Evolutionary conservation across 257 asterid genomes (phyloP), one percentile per base, ranked within the genome.

Genomic region (Scutellaria barbata): DNA sequence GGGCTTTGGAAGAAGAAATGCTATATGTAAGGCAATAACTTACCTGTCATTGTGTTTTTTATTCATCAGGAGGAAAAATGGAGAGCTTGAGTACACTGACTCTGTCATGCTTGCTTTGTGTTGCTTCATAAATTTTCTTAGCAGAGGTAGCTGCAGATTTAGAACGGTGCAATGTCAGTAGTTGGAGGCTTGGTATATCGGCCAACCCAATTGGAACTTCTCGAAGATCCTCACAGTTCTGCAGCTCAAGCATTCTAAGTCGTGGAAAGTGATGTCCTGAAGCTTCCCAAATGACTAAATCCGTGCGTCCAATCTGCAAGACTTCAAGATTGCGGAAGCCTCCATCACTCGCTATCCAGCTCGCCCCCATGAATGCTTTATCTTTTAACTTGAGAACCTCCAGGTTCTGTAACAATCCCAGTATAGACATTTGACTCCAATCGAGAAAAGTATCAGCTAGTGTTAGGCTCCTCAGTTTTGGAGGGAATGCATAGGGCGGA

Each of bases 241-340:
- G 43, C 9, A 85, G 65, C 61, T 12, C 72, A 20, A 84, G 79
- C 17, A 13, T 33, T 35, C 47, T 51, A 4, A 85, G 83, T 11
- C 56, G 37, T 0, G 84, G 87, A 46, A 85, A 82, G 60, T 78
- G 55, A 68, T 25, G 70, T 7, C 45, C 78, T 2, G 79, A 55
- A 62, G 85, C 84, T 22, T 37, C 50, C 90, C 87, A 85, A 9
- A 40, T 0, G 11, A 40, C 58, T 16, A 85, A 59, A 69, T 82
- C 74, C 3, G 81, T 53, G 16, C 77, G 70, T 58, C 67, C 84
- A 11, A 85, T 63, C 51, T 76, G 71, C 74, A 85, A 43, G 30
- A 79, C 37, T 43, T 68, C 61, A 18, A 84, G 88, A 54, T 16
- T 8, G 10, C 57, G 60, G 45, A 84, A 81, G 7, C 55, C 59